Evolutionary conservation across 495 filamentous ascomycete genomes (phyloP), one percentile per base, ranked within the genome.

Genomic region (Penicillium argentinense): DNA sequence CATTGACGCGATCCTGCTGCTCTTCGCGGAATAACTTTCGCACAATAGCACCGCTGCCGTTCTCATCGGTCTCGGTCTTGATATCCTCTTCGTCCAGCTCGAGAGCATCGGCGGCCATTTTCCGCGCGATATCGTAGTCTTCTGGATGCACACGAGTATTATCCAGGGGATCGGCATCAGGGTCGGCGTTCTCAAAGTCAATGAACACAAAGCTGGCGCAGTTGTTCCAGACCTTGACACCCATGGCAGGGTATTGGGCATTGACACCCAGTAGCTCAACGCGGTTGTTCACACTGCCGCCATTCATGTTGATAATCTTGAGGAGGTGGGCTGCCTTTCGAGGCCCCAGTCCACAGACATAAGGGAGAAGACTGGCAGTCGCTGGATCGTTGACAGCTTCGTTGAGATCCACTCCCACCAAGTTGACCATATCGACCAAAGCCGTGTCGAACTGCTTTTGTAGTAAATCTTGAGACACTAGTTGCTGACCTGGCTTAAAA

Each of bases 1-100:
- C 95, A 57, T 97, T 96, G 53, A 97, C 90, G 60, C 90, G 91
- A 49, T 97, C 92, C 60, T 91, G 87, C 45, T 87, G 85, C 18
- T 95, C 87, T 8, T 96, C 91, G 57, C 86, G 87, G 66, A 97
- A 85, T 5, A 98, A 79, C 65, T 89, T 91, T 45, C 92, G 86
- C 44, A 98, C 88, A 48, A 97, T 88, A 6, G 91, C 93, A 25
- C 87, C 88, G 0, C 84, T 74, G 1, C 93, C 93, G 42, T 88
- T 86, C 58, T 95, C 89, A 52, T 93, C 86, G 5, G 83, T 84
- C 67, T 97, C 92, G 1, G 87, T 90, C 66, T 96, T 92, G 64
- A 97, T 87, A 61, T 98, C 93, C 68, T 98, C 93, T 65, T 98
- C 93, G 57, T 98, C 95, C 53, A 97, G 69, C 61, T 96, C 91